A percentile compares a stretch with the other conserved stretches of the same genome.
These are phyloP conservation scores for Talaromyces ruber DNA, from an alignment of 495 filamentous ascomycete genomes.

Conservation along the genomic window DNA sequence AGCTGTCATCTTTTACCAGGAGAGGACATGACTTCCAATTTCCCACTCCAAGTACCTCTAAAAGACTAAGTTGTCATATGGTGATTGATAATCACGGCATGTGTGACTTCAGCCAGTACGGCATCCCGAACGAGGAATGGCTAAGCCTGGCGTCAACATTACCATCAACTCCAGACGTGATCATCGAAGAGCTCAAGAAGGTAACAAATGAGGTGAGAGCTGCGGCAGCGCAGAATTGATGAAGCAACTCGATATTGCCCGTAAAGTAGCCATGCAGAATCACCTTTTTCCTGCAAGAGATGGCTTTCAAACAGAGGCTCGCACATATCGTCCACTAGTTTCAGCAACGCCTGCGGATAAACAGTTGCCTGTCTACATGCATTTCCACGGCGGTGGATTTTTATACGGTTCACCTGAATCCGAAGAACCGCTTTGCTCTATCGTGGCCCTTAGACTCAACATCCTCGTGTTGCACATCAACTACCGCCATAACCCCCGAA, in stretches of 20 bases:
- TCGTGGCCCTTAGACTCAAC: constrained; percentile 15
- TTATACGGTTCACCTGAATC: constrained; percentile 32
- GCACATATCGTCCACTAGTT: constrained; percentile 31
- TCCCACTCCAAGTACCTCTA: too few relatives aligned
- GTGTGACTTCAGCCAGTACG: constrained; percentile 33
- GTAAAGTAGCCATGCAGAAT: constrained; percentile 19
- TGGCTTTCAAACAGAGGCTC: constrained; percentile 27
- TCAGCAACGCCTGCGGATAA: constrained; percentile 7
- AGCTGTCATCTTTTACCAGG: too few relatives aligned
- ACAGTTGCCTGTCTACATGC: constrained; percentile 34
- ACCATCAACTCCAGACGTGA: constrained; percentile 13
- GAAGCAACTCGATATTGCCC: constrained; percentile 13
- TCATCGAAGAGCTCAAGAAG: constrained; percentile 16
- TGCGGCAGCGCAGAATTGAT: constrained; percentile 19
- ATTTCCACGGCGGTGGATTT: constrained; percentile 44
- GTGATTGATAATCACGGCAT: constrained; percentile 10
- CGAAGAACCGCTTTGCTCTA: constrained; percentile 37
- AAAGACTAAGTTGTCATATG: background rate
- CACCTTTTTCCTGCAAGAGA: constrained; percentile 31
- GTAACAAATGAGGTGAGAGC: constrained; percentile 26
- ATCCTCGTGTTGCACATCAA: constrained; percentile 32
- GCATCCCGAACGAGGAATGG: constrained; percentile 32
- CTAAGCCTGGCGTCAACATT: constrained; percentile 24
- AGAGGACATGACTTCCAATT: too few relatives aligned
- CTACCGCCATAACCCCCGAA: constrained; percentile 42